Conservation (phyloP, 2,329 filamentous ascomycete genomes). For the Diaporthe australafricana region DNA sequence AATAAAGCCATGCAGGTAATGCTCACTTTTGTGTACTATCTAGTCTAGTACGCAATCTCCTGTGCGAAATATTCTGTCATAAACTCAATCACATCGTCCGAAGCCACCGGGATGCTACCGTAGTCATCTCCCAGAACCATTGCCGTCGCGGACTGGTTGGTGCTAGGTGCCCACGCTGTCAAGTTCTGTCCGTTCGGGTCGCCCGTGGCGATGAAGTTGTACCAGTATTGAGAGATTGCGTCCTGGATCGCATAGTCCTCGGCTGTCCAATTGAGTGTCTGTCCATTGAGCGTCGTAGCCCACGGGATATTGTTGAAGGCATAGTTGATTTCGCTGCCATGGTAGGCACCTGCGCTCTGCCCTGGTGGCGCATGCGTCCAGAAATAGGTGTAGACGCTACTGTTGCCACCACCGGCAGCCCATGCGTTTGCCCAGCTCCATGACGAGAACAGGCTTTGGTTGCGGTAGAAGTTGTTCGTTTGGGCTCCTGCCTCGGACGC, state of each 20-base stretch:
- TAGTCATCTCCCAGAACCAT: constrained; percentile 33
- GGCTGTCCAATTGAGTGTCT: constrained; percentile 41
- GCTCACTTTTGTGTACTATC: neutral
- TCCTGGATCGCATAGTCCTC: constrained; percentile 44
- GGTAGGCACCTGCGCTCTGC: constrained; percentile 43
- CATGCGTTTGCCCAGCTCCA: constrained; percentile 45
- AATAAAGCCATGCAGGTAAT: no score
- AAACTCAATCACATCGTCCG: constrained; percentile 25
- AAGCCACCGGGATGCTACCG: constrained; percentile 9
- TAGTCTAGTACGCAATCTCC: constrained; percentile 7
- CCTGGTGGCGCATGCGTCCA: constrained; percentile 45
- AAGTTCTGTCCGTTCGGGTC: constrained; percentile 37
- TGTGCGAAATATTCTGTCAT: constrained; percentile 13
- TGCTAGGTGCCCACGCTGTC: constrained; percentile 35
- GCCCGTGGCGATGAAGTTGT: constrained; percentile 34
- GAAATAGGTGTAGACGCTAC: constrained; percentile 46
- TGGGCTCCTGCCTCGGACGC: constrained; percentile 39
- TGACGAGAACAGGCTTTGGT: constrained; percentile 42
- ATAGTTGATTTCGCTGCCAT: constrained; percentile 47
- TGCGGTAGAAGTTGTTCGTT: constrained; percentile 43
- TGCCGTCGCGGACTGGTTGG: constrained; percentile 15
- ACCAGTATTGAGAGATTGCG: constrained; percentile 40
- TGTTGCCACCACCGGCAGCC: constrained; percentile 41
- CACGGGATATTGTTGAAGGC: constrained; percentile 47
- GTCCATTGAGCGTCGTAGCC: constrained; percentile 28